Percentiles rank a stretch among this genome's conserved stretches.
These are phyloP conservation scores for Aureobasidium sp. DNA, from an alignment of 2,329 filamentous ascomycete genomes.

Conservation along the genomic window DNA sequence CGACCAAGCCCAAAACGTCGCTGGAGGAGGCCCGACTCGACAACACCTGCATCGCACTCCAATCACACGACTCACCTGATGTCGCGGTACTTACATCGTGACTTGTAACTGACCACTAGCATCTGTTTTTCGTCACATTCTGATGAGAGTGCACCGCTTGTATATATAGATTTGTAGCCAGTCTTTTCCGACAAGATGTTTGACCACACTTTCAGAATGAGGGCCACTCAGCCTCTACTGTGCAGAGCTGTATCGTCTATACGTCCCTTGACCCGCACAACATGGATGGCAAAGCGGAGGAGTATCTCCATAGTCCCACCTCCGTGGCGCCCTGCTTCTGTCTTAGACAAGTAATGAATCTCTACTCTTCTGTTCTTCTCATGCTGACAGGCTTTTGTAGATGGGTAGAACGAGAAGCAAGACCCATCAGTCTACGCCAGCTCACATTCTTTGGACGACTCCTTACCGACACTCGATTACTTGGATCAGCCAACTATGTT, in stretches of 20 bases:
- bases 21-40: conserved; percentile 8
- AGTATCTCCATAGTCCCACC: conserved; percentile 33
- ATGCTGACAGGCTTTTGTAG: conserved; percentile 39
- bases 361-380: not conserved
- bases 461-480: conserved; percentile 77
- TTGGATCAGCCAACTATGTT: conserved; percentile 96
- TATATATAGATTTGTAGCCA: not conserved
- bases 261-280: conserved; percentile 8
- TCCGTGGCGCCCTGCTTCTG: conserved; percentile 52
- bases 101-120: not conserved
- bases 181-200: not conserved
- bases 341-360: conserved; percentile 50
- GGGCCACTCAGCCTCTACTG: conserved; percentile 2
- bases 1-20: not conserved
- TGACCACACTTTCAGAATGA: conserved; percentile 5
- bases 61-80: conserved; percentile 13
- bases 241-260: conserved; percentile 3
- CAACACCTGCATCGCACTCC: not conserved
- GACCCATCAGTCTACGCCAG: conserved; percentile 93
- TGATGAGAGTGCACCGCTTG: not conserved
- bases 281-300: conserved; percentile 9
- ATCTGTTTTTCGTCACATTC: not conserved
- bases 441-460: conserved; percentile 96
- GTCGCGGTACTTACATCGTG: conserved; percentile 1
- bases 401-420: conserved; percentile 87